phyloP scores from a whole-genome alignment of 495 filamentous ascomycete species.

The Penicillium goetzii region DNA sequence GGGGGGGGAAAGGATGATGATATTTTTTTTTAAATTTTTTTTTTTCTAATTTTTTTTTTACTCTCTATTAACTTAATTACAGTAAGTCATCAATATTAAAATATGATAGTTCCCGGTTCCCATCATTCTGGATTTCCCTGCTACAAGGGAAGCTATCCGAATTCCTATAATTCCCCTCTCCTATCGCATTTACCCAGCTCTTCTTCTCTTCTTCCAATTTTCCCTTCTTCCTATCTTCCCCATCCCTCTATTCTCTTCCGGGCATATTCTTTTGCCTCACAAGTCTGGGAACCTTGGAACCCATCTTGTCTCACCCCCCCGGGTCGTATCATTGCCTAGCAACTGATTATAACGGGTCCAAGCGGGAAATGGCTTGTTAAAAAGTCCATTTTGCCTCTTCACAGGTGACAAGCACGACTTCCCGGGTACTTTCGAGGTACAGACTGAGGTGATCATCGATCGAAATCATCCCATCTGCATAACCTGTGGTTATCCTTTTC shows the following conservation, averaged over 20 bases:
- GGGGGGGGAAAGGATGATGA: no score
- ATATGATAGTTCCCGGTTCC: constrained; percentile 13
- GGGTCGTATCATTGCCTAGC: neutral
- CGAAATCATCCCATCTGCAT: constrained; percentile 21
- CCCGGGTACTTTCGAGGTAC: constrained; percentile 29
- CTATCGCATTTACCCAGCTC: constrained; percentile 9
- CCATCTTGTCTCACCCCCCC: neutral
- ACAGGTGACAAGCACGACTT: constrained; percentile 30
- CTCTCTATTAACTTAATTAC: constrained; percentile 7
- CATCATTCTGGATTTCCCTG: constrained; percentile 13
- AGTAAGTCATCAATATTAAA: constrained; percentile 12
- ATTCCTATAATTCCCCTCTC: constrained; percentile 15
- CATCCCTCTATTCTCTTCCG: neutral
- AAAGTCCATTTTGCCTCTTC: constrained; percentile 22
- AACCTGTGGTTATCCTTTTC: neutral
- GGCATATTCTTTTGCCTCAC: neutral
- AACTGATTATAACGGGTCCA: constrained; percentile 24
- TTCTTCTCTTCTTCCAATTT: neutral
- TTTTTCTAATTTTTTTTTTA: constrained; percentile 8
- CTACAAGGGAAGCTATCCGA: constrained; percentile 3
- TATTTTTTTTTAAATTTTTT: constrained; percentile 19
- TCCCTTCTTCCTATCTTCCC: constrained; percentile 10
- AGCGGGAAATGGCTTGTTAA: constrained; percentile 29
- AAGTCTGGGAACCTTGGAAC: neutral
- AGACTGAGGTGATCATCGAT: constrained; percentile 31